Conservation (phyloP, 2,329 filamentous ascomycete genomes). For the Cercospora berteroae region DNA sequence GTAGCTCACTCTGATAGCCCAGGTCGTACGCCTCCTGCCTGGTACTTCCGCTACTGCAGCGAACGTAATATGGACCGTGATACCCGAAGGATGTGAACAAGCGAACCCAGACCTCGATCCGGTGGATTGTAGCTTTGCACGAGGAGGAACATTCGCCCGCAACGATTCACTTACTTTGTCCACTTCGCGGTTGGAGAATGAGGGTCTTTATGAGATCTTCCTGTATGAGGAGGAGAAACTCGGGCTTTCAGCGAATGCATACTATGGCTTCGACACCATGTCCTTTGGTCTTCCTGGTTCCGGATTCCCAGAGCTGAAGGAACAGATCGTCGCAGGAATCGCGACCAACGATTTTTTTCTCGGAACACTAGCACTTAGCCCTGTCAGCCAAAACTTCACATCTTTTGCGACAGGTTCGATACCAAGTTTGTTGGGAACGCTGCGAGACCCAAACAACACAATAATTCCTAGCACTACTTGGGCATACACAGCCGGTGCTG, state of each 20-base stretch:
- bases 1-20: conserved; percentile 5
- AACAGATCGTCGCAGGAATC: conserved; percentile 34
- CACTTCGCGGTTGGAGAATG: conserved; percentile 36
- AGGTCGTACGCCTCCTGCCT: conserved; percentile 26
- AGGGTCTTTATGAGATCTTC: conserved; percentile 32
- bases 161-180: conserved; percentile 39
- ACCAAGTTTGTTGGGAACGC: conserved; percentile 23
- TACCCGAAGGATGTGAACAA: conserved; percentile 27
- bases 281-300: conserved; percentile 23
- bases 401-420: conserved; percentile 16
- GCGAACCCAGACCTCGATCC: conserved; percentile 32
- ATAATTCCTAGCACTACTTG: conserved; percentile 23
- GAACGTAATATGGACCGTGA: conserved; percentile 25
- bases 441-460: conserved; percentile 10
- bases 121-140: conserved; percentile 20
- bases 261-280: conserved; percentile 42
- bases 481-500: conserved; percentile 34
- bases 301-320: conserved; percentile 27
- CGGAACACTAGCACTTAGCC: conserved; percentile 36
- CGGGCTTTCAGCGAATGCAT: conserved; percentile 30
- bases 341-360: conserved; percentile 35
- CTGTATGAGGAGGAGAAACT: conserved; percentile 27
- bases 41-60: conserved; percentile 26
- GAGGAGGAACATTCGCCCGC: conserved; percentile 34
- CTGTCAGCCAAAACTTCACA: conserved; percentile 26